Conservation (phyloP, 164 flowering plant genomes). For the Magnolia officinalis region DNA sequence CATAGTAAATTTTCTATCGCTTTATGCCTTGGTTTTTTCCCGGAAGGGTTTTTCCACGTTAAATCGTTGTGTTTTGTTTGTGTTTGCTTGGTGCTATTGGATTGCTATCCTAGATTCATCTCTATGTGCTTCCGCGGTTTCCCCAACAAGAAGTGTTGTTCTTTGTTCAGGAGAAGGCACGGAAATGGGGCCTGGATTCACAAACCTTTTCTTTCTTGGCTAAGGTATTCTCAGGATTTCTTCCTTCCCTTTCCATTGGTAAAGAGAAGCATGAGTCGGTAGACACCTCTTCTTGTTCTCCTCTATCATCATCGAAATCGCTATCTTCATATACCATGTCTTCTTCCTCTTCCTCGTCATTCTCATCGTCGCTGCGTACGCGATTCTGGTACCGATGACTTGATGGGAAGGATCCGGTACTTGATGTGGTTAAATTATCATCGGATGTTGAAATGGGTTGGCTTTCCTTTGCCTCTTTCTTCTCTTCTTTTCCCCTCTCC, state of each 20-base stretch:
- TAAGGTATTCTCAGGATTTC: background rate
- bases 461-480: conserved; percentile 18
- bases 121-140: too few species aligned
- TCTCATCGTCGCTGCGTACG: conserved; percentile 71
- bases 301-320: conserved; percentile 38
- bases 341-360: conserved; percentile 20
- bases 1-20: too few species aligned
- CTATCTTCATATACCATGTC: conserved; percentile 34
- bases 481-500: conserved; percentile 23
- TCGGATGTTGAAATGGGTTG: conserved; percentile 32
- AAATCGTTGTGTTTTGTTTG: too few species aligned
- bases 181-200: conserved; percentile 13
- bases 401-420: conserved; percentile 56
- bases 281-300: conserved; percentile 13
- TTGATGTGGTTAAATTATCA: conserved; percentile 38
- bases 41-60: too few species aligned
- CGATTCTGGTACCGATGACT: conserved; percentile 80
- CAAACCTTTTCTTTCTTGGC: background rate
- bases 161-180: conserved; percentile 19
- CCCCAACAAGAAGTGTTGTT: background rate
- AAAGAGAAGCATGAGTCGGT: conserved; percentile 25
- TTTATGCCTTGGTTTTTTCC: too few species aligned
- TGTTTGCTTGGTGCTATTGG: too few species aligned
- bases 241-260: conserved; percentile 33
- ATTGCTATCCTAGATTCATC: too few species aligned